Evolutionary conservation across 1,284 basidiomycete genomes (phyloP).

Genomic region (Puccinia horiana): DNA sequence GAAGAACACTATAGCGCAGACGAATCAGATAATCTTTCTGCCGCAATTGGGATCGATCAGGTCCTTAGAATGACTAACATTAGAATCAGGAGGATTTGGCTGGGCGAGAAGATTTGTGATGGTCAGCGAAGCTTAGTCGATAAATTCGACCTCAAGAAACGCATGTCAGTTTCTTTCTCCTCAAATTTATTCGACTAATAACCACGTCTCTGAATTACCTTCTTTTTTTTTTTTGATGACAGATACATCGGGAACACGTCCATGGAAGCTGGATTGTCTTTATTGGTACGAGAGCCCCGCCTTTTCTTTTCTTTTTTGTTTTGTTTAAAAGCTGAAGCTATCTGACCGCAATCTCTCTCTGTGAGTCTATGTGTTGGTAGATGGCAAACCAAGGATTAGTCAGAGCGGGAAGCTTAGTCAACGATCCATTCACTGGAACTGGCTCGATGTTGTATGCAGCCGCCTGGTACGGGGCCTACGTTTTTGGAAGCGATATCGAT

Average conservation of each 20-base stretch:
- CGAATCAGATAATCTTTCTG: slow-evolving; percentile 29
- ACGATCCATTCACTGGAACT: slow-evolving; percentile 95
- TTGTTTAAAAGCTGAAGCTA: slow-evolving; percentile 50
- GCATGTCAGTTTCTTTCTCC: slow-evolving; percentile 62
- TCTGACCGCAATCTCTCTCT: no score
- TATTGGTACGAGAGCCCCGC: slow-evolving; percentile 20
- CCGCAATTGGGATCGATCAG: slow-evolving; percentile 7
- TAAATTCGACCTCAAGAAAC: slow-evolving; percentile 74
- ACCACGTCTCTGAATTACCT: not conserved
- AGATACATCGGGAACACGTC: slow-evolving; percentile 86
- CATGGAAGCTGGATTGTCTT: slow-evolving; percentile 75
- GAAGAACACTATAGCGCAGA: slow-evolving; percentile 76
- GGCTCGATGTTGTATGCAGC: slow-evolving; percentile 85
- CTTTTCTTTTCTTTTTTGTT: slow-evolving; percentile 52
- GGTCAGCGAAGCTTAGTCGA: slow-evolving; percentile 57
- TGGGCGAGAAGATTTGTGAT: slow-evolving; percentile 54
- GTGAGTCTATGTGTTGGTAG: no score
- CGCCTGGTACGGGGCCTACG: slow-evolving; percentile 81
- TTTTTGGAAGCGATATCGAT: slow-evolving; percentile 94
- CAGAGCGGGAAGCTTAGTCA: slow-evolving; percentile 88
- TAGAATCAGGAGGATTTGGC: slow-evolving; percentile 49
- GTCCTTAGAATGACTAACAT: slow-evolving; percentile 33
- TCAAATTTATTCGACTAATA: not conserved
- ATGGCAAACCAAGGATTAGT: slow-evolving; percentile 93
- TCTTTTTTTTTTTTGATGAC: slow-evolving; percentile 26